Evolutionary conservation across 2,329 filamentous ascomycete genomes (phyloP).

Genomic region (Capronia epimyces): DNA sequence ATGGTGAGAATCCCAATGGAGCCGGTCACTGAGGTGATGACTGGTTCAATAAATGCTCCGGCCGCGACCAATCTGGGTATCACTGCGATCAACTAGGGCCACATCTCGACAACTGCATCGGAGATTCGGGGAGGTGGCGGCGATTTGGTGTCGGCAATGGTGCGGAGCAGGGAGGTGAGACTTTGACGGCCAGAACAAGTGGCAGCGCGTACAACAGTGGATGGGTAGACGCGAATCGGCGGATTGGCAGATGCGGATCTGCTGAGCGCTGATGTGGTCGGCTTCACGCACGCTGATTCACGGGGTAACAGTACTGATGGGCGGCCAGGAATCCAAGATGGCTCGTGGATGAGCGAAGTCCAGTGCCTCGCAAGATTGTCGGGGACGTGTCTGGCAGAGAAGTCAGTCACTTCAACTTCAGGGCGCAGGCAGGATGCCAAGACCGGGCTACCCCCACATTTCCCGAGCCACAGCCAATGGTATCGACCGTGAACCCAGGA

Average conservation of each 20-base stretch:
- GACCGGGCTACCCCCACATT: constrained; percentile 13
- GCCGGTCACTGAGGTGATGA: neutral
- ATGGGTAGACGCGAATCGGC: neutral
- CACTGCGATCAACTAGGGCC: neutral
- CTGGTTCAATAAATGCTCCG: neutral
- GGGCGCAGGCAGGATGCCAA: constrained; percentile 17
- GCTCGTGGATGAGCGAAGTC: neutral
- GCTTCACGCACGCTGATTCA: neutral
- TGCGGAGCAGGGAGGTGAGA: neutral
- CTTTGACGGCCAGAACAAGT: neutral
- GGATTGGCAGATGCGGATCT: neutral
- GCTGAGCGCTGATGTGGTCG: neutral
- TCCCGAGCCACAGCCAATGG: constrained; percentile 19
- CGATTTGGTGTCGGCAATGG: neutral
- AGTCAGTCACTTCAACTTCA: neutral
- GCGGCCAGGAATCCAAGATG: neutral
- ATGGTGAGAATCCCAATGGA: constrained; percentile 1
- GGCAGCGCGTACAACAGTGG: neutral
- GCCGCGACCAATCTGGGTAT: neutral
- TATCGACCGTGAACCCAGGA: neutral
- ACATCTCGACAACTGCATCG: neutral
- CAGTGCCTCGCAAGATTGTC: neutral
- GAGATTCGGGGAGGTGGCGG: neutral
- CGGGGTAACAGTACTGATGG: neutral
- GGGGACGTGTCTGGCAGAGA: neutral